phyloP scores from a whole-genome alignment of 2,329 filamentous ascomycete species.

The Blastomyces emzantsi region DNA sequence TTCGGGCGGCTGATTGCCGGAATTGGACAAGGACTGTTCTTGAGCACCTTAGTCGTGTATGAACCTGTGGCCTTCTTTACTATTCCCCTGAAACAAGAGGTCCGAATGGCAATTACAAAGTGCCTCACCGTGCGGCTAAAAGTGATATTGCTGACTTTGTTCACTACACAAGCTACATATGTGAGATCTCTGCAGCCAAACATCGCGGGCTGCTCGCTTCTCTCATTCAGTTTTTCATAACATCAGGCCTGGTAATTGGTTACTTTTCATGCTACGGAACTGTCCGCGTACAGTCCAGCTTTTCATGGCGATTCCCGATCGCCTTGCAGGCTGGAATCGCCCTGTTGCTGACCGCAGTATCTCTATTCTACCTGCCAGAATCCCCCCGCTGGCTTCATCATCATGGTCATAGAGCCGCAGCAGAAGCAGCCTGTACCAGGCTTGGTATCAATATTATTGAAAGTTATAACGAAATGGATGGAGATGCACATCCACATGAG shows the following conservation, averaged over 20 bases:
- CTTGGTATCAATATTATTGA: conserved; percentile 40
- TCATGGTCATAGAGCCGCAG: conserved; percentile 41
- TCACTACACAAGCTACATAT: conserved; percentile 41
- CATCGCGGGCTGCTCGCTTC: conserved; percentile 45
- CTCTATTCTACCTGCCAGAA: conserved; percentile 40
- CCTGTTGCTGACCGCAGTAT: conserved; percentile 18
- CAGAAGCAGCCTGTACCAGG: conserved; percentile 34
- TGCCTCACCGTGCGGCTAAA: not conserved
- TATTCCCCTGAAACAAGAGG: not conserved
- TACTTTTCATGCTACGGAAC: conserved; percentile 55
- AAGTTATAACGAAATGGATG: conserved; percentile 32
- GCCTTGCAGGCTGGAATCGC: conserved; percentile 35
- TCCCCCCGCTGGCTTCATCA: conserved; percentile 51
- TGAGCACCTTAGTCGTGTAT: conserved; percentile 48
- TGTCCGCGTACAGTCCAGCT: conserved; percentile 37
- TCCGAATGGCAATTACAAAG: not conserved
- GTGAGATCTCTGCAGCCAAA: conserved; percentile 49
- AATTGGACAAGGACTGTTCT: conserved; percentile 50
- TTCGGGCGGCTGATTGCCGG: conserved; percentile 49
- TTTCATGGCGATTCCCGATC: conserved; percentile 51
- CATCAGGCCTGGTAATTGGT: conserved; percentile 44
- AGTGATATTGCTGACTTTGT: not conserved
- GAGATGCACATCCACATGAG: conserved; percentile 14
- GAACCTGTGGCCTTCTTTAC: conserved; percentile 10
- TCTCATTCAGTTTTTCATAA: conserved; percentile 46